Evolutionary conservation across 2,329 filamentous ascomycete genomes (phyloP).

Genomic region (Aspergillus pseudoviridinutans): DNA sequence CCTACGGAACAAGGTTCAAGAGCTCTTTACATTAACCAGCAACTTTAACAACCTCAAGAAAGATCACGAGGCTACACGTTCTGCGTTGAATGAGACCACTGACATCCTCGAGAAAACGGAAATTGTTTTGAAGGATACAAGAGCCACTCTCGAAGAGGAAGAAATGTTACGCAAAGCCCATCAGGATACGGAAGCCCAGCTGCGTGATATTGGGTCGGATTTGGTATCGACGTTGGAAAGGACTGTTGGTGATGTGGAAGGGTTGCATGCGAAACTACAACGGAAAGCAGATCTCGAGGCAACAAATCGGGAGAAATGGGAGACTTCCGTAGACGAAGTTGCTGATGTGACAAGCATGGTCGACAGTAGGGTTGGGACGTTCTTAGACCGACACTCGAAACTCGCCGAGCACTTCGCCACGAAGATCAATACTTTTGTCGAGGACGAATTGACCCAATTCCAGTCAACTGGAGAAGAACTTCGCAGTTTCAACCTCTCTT

Average conservation of each 20-base stretch:
- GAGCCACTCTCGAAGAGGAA: conserved; percentile 74
- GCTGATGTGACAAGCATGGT: conserved; percentile 71
- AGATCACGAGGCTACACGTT: conserved; percentile 74
- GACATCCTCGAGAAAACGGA: conserved; percentile 84
- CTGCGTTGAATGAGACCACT: conserved; percentile 72
- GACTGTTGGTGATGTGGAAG: conserved; percentile 75
- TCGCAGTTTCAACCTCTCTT: conserved; percentile 62
- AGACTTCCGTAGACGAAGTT: conserved; percentile 70
- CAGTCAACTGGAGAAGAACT: conserved; percentile 67
- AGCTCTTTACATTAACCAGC: conserved; percentile 79
- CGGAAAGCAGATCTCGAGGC: conserved; percentile 80
- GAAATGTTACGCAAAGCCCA: conserved; percentile 76
- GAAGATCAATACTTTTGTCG: conserved; percentile 73
- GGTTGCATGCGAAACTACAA: conserved; percentile 79
- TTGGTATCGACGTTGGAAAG: conserved; percentile 73
- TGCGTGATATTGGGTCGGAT: conserved; percentile 68
- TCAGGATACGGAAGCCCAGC: conserved; percentile 73
- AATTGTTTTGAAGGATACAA: conserved; percentile 72
- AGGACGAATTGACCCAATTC: conserved; percentile 68
- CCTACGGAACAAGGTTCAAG: conserved; percentile 87
- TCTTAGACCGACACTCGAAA: conserved; percentile 68
- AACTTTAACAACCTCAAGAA: conserved; percentile 86
- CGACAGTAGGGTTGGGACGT: conserved; percentile 68
- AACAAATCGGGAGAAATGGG: conserved; percentile 76
- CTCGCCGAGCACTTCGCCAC: conserved; percentile 64